Evolutionary conservation across 1,284 basidiomycete genomes (phyloP), one percentile per base, ranked within the genome.

Genomic region (Tylopilus sp.): DNA sequence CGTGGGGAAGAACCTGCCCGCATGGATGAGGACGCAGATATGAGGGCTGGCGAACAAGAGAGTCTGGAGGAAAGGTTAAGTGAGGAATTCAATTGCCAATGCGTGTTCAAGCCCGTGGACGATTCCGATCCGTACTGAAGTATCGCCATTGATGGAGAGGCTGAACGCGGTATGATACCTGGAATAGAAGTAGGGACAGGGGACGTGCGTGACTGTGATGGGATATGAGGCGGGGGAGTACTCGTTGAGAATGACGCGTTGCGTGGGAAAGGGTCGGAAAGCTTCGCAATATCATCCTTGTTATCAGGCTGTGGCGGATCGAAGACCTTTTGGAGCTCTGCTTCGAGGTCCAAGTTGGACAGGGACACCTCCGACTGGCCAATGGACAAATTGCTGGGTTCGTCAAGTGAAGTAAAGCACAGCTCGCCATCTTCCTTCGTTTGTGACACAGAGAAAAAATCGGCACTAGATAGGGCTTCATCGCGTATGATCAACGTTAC

Each of bases 331-430:
- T 55, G 56, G n/a, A 62, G 56, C 36, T 68, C 63, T 36, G 55
- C 60, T 40, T 65, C 63, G 29, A 68, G 26, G 29, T 64, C 66
- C 6, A 65, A 21, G 40, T 61, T 64, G 30, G 64, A 68, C 11
- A 68, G 43, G 1, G 66, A 65, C 31, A 68, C 66, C 42, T 68
- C 66, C 15, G 64, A 64, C 31, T 56, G 64, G 26, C 66, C 63
- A 6, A 65, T 65, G 16, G 66, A 68, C 46, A 65, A 44, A 36
- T 70, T 71, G 28, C 57, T 56, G 4, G 69, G 68, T 41, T 61
- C 45, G 18, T 60, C 65, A 8, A 64, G 51, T 6, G 73, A 73
- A 41, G 61, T 50, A 52, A 72, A 69, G 3, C 73, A 74, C 11
- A 66, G 51, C 18, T 74, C 73, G 41, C 63, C 53, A 2, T 74